Evolutionary conservation across 2,329 filamentous ascomycete species (phyloP), one percentile per base, ranked within the genome.

Genomic region (Shiraia sp.): DNA sequence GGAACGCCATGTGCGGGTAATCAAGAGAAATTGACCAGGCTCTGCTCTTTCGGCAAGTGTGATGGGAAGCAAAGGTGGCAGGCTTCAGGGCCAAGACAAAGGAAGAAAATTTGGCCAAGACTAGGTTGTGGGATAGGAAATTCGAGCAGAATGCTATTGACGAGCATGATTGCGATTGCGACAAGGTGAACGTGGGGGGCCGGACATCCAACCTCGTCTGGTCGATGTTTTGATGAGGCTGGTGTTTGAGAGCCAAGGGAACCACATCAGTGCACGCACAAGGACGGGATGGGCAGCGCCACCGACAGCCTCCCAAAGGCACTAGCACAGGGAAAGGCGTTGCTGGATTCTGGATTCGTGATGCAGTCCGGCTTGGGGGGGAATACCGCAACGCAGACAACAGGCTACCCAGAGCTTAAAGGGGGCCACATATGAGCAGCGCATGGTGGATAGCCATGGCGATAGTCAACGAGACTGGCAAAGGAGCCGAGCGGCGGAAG

Each of bases 341-440:
- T 49, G 43, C 44, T 50, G 32, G 45, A 32, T 19, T 32, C 27
- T 39, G 29, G 19, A 32, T 39, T 17, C 22, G 28, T 26, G 36
- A 39, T 32, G 24, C 29, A 25, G 12, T 28, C 25, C n/a, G 15
- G 14, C 10, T 30, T 30, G n/a, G 23, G 24, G 17, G 23, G 23
- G 13, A 25, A 15, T 9, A 14, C 28, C n/a, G n/a, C n/a, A n/a
- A n/a, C n/a, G n/a, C n/a, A n/a, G n/a, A n/a, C n/a, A n/a, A 8
- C 13, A 32, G n/a, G 13, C 5, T 16, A 30, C 28, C 28, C 28
- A 30, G 28, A n/a, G 16, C 28, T 30, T 30, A 30, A 14, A 15
- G 16, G 28, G n/a, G n/a, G n/a, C n/a, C n/a, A n/a, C n/a, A n/a
- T n/a, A n/a, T n/a, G n/a, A n/a, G n/a, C n/a, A n/a, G n/a, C n/a